A percentile compares a stretch with the other conserved stretches of the same genome.
Conservation (phyloP, 2,329 filamentous ascomycete genomes). For the Diaporthe citriasiana region DNA sequence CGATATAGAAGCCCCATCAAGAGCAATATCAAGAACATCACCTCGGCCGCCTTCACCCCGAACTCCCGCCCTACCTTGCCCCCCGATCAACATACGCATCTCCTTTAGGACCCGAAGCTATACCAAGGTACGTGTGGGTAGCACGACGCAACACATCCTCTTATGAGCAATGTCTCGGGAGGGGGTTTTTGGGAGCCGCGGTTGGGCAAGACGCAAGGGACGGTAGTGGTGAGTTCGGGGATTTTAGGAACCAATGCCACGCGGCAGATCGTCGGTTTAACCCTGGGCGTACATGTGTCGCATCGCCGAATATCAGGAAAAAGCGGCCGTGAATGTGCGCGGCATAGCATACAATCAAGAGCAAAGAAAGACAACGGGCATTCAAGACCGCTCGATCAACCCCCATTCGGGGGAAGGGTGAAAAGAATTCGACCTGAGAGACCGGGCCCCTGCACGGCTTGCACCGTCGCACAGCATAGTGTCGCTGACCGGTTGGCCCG, state of each 20-base stretch:
- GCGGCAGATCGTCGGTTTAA: not conserved
- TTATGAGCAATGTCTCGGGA: not conserved
- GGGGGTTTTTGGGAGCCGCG: not conserved
- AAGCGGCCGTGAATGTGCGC: not conserved
- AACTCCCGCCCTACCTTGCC: not conserved
- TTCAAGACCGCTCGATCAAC: not conserved
- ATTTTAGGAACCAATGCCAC: not conserved
- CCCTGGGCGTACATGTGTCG: not conserved
- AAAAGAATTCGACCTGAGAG: not conserved
- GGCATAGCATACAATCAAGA: not conserved
- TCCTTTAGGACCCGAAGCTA: not conserved
- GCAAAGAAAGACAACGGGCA: not conserved
- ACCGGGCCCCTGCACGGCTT: not conserved
- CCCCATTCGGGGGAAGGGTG: not conserved
- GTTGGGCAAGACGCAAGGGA: slow-evolving; percentile 8
- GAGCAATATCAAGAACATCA: not conserved
- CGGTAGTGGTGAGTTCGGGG: not conserved
- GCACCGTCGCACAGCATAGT: slow-evolving; percentile 1
- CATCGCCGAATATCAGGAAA: not conserved
- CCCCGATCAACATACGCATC: not conserved
- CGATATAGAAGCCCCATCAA: not conserved
- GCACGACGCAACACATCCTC: not conserved
- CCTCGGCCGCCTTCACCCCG: slow-evolving; percentile 10
- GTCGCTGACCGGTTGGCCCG: slow-evolving; percentile 18
- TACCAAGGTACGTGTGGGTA: not conserved